Base-by-base conservation (phyloP, 345 rosid genomes). In the Aegle marmelos region DNA sequence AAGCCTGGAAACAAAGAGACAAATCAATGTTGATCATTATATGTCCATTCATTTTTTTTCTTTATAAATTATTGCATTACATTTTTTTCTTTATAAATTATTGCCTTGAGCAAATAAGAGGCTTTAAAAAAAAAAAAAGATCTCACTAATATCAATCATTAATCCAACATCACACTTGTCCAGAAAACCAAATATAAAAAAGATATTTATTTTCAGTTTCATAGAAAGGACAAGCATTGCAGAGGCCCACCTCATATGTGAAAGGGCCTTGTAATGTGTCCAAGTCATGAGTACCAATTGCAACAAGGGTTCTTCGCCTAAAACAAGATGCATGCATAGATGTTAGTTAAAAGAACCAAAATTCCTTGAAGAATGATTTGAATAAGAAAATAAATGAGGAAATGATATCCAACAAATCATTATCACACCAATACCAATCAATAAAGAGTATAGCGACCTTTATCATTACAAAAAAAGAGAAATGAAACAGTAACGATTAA, bases 201-300 rank as follows among this genome's bases (percentile, higher is more conserved):
- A 66, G 14, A 69, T 22, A 19, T 24, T 27, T 25, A 9, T 19
- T 14, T 17, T 17, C 34, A 33, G 24, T 31, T 33, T 28, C 4
- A 59, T 36, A 4, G 53, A 17, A 1, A 74, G 68, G 70, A 66
- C 27, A 69, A 60, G n/a, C 24, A 75, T 19, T 58, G 33, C 34
- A 79, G 79, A 79, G 72, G 68, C 87, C 53, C 61, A 92, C 99
- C 98, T 94, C 99, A 81, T 94, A 94, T 13, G 97, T 89, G 87
- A 96, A 94, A 77, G 97, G 97, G 54, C 93, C 98, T 81, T 91
- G 83, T 79, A 96, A 82, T 3, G 90, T 90, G 82, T 95, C 99
- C 86, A 95, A 84, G 85, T 95, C 99, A 87, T 95, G 99, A 59
- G 98, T 96, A 75, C 99, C 99, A 79, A 96, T 96, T 11, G 99